These are phyloP conservation scores for Tetrahymena borealis DNA, from an alignment of 73 alveolate species.

Conservation along the genomic window DNA sequence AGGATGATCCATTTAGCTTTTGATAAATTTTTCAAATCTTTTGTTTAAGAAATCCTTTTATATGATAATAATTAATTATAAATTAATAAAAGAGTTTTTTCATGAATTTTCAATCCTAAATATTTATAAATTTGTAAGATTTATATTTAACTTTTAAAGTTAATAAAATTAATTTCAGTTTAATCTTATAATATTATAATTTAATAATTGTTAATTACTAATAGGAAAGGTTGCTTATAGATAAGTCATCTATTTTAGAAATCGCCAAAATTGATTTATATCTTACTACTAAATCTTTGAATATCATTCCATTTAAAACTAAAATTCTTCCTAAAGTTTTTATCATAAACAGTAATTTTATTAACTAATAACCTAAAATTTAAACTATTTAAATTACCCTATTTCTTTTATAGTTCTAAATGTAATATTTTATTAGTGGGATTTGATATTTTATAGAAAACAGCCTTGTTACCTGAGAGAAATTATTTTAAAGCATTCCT, in stretches of 20 bases:
- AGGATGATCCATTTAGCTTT: not conserved
- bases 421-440: not conserved
- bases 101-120: no score
- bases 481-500: not conserved
- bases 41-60: no score
- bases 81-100: no score
- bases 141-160: no score
- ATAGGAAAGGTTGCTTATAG: not conserved
- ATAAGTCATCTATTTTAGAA: not conserved
- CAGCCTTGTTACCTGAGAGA: not conserved
- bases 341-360: not conserved
- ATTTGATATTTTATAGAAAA: not conserved
- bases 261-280: not conserved
- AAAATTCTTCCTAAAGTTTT: not conserved
- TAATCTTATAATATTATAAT: not conserved
- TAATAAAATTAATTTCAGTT: no score
- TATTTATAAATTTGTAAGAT: no score
- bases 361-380: not conserved
- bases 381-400: not conserved
- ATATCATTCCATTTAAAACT: not conserved
- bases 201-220: not conserved
- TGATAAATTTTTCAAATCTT: not conserved
- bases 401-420: not conserved
- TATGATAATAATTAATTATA: no score
- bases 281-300: not conserved